These are phyloP conservation scores for Paraconiothyrium brasiliense DNA, from an alignment of 2,329 filamentous ascomycete species.

Conservation along the genomic window DNA sequence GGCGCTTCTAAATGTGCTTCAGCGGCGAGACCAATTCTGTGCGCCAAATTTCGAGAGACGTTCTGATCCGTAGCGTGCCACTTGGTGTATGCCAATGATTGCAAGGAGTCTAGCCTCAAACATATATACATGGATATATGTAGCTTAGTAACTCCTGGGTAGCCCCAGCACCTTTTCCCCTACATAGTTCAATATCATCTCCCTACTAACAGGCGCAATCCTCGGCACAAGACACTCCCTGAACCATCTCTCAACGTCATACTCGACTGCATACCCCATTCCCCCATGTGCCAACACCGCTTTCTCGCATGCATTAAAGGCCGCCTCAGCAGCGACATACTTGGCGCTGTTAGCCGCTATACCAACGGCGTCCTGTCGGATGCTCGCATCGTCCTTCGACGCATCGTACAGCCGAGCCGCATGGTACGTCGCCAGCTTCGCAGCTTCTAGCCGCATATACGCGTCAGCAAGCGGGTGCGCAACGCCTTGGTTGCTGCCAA, in stretches of 20 bases:
- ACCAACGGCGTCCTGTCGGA: constrained; percentile 59
- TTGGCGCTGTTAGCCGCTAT: constrained; percentile 67
- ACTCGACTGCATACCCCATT: constrained; percentile 71
- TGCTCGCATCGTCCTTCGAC: constrained; percentile 50
- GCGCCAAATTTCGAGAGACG: too few species aligned
- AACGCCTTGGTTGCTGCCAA: constrained; percentile 69
- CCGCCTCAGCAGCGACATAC: constrained; percentile 68
- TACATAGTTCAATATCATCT: constrained; percentile 81
- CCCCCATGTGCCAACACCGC: constrained; percentile 65
- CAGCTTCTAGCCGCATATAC: constrained; percentile 70
- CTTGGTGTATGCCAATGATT: too few species aligned
- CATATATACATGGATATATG: too few species aligned
- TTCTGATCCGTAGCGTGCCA: too few species aligned
- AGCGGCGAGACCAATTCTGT: too few species aligned
- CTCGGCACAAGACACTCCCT: constrained; percentile 67
- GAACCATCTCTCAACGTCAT: constrained; percentile 69
- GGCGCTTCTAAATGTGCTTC: too few species aligned
- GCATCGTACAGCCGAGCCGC: constrained; percentile 67
- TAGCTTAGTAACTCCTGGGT: constrained; percentile 67
- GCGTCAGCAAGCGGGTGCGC: constrained; percentile 67
- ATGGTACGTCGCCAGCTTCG: constrained; percentile 69
- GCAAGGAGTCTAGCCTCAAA: too few species aligned
- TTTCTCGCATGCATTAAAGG: constrained; percentile 67
- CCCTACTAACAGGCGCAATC: constrained; percentile 67
- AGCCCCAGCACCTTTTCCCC: constrained; percentile 73